Evolutionary conservation across 352 stramenopile species (phyloP).

Genomic region (Phytopythium boreale): DNA sequence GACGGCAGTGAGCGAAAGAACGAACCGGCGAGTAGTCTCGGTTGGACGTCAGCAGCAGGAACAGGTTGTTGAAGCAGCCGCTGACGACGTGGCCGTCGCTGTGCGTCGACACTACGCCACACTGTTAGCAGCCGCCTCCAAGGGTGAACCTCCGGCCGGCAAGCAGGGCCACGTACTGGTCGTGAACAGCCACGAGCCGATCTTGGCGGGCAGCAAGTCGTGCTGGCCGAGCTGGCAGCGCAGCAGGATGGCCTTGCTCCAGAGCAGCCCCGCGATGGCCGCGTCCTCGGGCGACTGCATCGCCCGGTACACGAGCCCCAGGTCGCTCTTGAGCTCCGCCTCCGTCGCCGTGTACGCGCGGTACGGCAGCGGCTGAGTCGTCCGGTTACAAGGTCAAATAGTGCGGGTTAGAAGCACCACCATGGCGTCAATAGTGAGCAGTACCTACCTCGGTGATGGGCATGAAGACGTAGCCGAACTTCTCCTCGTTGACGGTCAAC

Average conservation of each 20-base stretch:
- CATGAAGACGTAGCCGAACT: constrained; percentile 83
- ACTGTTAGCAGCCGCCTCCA: neutral
- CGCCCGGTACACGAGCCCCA: constrained; percentile 56
- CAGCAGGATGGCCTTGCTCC: constrained; percentile 72
- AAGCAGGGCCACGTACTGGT: constrained; percentile 45
- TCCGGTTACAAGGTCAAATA: neutral
- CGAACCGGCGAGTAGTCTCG: constrained; percentile 6
- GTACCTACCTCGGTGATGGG: constrained; percentile 53
- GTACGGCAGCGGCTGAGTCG: constrained; percentile 39
- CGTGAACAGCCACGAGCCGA: constrained; percentile 75
- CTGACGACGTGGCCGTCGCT: constrained; percentile 58
- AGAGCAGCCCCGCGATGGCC: constrained; percentile 60
- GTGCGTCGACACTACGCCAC: constrained; percentile 67
- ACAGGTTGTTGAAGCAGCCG: constrained; percentile 75
- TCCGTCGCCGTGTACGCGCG: constrained; percentile 56
- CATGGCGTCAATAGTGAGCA: constrained; percentile 1
- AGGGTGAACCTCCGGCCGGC: neutral
- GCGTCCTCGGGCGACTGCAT: constrained; percentile 51
- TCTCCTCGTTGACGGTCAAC: constrained; percentile 42
- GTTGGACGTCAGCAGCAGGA: constrained; percentile 33
- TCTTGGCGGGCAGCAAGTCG: constrained; percentile 43
- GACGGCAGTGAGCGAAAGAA: neutral
- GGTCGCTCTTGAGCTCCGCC: constrained; percentile 43
- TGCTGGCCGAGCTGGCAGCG: constrained; percentile 38
- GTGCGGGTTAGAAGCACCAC: neutral